Conservation (phyloP, 2,329 filamentous ascomycete genomes). For the Domatiomyces catenatus region DNA sequence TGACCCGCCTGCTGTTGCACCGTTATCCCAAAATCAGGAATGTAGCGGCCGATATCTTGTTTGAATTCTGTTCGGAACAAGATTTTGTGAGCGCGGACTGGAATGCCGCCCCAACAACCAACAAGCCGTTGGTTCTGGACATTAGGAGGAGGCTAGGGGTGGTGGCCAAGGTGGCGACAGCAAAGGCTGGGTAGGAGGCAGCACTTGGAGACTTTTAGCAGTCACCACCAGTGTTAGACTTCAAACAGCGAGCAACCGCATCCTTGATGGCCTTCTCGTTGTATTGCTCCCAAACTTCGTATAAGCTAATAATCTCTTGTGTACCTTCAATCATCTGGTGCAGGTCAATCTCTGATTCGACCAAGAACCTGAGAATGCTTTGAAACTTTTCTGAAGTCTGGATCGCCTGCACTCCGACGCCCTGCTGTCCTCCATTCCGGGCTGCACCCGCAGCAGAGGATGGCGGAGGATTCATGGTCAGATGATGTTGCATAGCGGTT, state of each 20-base stretch:
- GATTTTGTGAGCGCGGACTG: constrained; percentile 12
- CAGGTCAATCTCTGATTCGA: constrained; percentile 73
- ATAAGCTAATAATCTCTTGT: constrained; percentile 80
- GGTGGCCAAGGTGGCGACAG: constrained; percentile 1
- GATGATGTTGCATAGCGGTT: background rate
- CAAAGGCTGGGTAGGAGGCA: too few species aligned
- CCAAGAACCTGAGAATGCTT: constrained; percentile 64
- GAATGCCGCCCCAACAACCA: constrained; percentile 9
- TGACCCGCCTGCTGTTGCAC: constrained; percentile 15
- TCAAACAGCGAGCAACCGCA: constrained; percentile 46
- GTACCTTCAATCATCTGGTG: constrained; percentile 74
- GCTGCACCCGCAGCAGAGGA: background rate
- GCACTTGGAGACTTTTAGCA: constrained; percentile 29
- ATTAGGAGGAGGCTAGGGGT: constrained; percentile 12
- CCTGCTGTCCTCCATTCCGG: background rate
- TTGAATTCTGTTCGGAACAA: constrained; percentile 9
- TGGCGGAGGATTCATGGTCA: background rate
- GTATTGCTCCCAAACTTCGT: constrained; percentile 58
- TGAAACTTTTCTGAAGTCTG: constrained; percentile 41
- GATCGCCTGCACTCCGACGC: constrained; percentile 5
- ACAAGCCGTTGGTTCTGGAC: constrained; percentile 12
- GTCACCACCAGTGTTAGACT: constrained; percentile 41
- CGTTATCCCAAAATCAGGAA: constrained; percentile 16
- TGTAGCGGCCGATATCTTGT: constrained; percentile 13
- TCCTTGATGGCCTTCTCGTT: constrained; percentile 51